Percentiles rank a stretch among this genome's conserved stretches.
These are phyloP conservation scores for Rosa persica DNA, from an alignment of 306 rosid genomes.

Conservation along the genomic window DNA sequence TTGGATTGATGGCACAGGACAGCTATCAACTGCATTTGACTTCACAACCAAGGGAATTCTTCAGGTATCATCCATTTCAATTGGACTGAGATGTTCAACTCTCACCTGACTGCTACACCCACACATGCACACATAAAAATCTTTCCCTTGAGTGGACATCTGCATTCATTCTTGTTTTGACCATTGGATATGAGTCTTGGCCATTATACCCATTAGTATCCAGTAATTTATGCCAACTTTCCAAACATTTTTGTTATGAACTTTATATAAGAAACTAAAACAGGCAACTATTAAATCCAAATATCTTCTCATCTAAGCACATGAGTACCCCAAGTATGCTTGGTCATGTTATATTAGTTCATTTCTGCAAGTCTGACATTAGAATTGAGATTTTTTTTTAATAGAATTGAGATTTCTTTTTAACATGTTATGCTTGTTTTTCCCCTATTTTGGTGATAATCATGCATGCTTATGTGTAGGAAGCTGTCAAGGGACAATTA, in stretches of 20 bases:
- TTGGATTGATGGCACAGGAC: slow-evolving; percentile 89
- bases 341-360: neutral
- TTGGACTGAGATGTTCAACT: neutral
- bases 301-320: neutral
- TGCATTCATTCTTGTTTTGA: neutral
- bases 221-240: neutral
- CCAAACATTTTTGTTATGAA: neutral
- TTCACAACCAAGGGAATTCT: slow-evolving; percentile 97
- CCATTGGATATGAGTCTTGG: neutral
- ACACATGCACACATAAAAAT: neutral
- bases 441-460: neutral
- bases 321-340: neutral
- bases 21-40: slow-evolving; percentile 87
- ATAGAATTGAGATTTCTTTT: neutral
- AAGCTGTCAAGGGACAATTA: slow-evolving; percentile 80
- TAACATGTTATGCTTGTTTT: neutral
- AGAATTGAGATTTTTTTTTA: neutral
- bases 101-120: neutral
- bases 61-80: slow-evolving; percentile 52
- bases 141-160: neutral
- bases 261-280: neutral
- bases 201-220: neutral
- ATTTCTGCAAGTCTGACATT: neutral
- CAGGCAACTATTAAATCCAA: neutral
- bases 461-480: slow-evolving; percentile 41